phyloP scores from a whole-genome alignment of 441 rosid species.

The Metrosideros polymorpha region DNA sequence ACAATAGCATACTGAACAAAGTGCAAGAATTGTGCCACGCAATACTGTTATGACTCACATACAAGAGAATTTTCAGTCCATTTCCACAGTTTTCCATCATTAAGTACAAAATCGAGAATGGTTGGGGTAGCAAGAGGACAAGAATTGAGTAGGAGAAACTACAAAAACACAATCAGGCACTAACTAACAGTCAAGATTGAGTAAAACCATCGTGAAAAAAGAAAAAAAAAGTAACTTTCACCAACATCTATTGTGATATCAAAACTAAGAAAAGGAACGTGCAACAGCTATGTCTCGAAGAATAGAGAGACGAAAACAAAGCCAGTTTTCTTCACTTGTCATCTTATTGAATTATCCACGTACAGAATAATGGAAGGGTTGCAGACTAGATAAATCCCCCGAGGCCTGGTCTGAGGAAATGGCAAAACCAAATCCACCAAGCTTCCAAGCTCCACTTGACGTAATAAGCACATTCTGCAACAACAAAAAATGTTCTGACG shows the following conservation, averaged over 20 bases:
- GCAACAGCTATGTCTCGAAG: not conserved
- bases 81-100: not conserved
- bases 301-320: not conserved
- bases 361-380: constrained; percentile 83
- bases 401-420: constrained; percentile 53
- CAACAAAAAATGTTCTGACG: not conserved
- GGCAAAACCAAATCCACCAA: constrained; percentile 92
- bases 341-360: constrained; percentile 19
- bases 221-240: not conserved
- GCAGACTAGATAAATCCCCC: constrained; percentile 45
- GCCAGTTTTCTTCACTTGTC: not conserved
- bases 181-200: not conserved
- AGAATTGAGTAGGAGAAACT: not conserved
- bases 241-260: not conserved
- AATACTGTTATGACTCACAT: not conserved
- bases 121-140: not conserved
- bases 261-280: not conserved
- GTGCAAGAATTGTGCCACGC: not conserved
- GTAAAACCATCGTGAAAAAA: not conserved
- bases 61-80: not conserved
- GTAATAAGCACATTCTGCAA: constrained; percentile 85
- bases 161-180: not conserved
- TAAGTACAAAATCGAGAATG: not conserved
- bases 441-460: constrained; percentile 94
- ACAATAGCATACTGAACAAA: not conserved